Conservation (phyloP, 371 early-diverging fungal species). For the Umbelopsis sp. region DNA sequence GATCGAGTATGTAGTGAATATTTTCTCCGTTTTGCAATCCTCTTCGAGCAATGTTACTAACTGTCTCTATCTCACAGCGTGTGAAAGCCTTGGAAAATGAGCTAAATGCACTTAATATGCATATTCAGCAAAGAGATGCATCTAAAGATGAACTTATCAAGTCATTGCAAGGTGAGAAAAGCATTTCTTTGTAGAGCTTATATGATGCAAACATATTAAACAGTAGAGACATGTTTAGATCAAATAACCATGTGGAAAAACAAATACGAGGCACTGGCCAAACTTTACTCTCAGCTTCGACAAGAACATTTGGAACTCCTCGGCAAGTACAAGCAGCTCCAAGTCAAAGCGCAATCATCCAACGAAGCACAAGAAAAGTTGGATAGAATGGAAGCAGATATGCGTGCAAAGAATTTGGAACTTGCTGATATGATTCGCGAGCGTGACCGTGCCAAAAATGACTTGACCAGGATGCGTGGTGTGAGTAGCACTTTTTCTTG, state of each 20-base stretch:
- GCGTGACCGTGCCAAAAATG: conserved; percentile 79
- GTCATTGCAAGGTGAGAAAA: conserved; percentile 68
- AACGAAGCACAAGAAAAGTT: conserved; percentile 75
- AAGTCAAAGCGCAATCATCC: conserved; percentile 81
- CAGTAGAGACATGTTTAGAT: conserved; percentile 34
- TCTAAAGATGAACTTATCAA: conserved; percentile 78
- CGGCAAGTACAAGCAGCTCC: conserved; percentile 82
- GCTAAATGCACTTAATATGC: conserved; percentile 69
- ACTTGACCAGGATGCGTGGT: conserved; percentile 64
- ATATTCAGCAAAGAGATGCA: conserved; percentile 69
- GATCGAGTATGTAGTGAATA: conserved; percentile 55
- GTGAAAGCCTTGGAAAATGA: conserved; percentile 83
- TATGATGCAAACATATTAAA: neutral
- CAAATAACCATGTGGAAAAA: conserved; percentile 86
- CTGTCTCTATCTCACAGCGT: conserved; percentile 32
- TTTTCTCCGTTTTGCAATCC: too few species aligned
- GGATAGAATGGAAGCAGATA: conserved; percentile 78
- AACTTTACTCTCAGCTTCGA: conserved; percentile 92
- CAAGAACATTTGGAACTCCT: conserved; percentile 95
- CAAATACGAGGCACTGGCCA: conserved; percentile 90
- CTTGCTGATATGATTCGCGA: conserved; percentile 84
- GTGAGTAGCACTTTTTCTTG: conserved; percentile 29
- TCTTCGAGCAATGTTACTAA: too few species aligned
- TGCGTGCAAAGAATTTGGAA: conserved; percentile 80
- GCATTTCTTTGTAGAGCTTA: neutral